These are phyloP conservation scores for Xylaria sp. DNA, from an alignment of 2,329 filamentous ascomycete genomes.

Conservation along the genomic window DNA sequence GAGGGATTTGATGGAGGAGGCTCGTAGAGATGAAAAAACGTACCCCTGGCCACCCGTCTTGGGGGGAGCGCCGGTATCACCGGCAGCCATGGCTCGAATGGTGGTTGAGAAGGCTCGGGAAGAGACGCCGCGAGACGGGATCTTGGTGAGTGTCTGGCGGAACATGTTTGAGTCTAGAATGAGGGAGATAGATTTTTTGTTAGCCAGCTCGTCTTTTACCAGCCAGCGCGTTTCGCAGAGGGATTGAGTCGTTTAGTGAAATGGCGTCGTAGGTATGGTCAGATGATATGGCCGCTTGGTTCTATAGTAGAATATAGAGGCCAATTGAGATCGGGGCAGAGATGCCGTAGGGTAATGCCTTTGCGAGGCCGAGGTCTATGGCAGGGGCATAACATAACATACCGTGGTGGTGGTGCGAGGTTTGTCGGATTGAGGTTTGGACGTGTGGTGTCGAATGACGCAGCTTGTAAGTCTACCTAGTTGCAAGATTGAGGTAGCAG, in stretches of 20 bases:
- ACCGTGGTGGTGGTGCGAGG: conserved; percentile 31
- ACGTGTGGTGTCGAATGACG: conserved; percentile 29
- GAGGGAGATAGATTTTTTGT: conserved; percentile 23
- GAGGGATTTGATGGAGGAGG: conserved; percentile 2
- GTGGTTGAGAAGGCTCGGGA: conserved; percentile 71
- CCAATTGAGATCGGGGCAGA: background rate
- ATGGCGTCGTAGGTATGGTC: background rate
- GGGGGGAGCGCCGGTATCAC: conserved; percentile 73
- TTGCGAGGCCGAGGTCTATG: background rate
- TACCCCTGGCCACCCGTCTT: conserved; percentile 65
- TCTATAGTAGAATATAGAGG: background rate
- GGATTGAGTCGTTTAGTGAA: background rate
- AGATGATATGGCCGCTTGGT: background rate
- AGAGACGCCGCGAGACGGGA: conserved; percentile 61
- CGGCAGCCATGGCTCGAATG: conserved; percentile 71
- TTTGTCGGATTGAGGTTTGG: conserved; percentile 10
- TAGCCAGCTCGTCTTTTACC: background rate
- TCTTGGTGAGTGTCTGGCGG: conserved; percentile 69
- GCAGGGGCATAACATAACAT: conserved; percentile 22
- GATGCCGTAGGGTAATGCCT: background rate
- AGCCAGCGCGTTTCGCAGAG: conserved; percentile 18
- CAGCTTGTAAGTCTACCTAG: conserved; percentile 8
- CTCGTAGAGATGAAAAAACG: conserved; percentile 46
- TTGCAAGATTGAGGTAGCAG: conserved; percentile 19
- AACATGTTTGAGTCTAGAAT: conserved; percentile 64